Base-by-base conservation (phyloP, 495 filamentous ascomycete genomes). In the Choiromyces venosus region DNA sequence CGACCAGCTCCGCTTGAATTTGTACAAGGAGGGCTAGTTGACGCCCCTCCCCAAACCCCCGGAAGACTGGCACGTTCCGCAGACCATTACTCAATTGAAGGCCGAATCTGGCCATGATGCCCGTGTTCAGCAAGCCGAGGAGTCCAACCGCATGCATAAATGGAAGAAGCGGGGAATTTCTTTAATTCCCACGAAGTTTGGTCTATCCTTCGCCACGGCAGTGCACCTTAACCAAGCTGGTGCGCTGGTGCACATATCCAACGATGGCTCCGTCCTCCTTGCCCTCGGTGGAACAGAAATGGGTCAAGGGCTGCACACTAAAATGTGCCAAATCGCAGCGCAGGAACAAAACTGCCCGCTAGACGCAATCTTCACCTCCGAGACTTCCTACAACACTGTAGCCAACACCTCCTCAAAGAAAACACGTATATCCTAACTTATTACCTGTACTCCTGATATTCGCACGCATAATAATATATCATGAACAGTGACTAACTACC, bases 131-230 rank as follows among this genome's bases (percentile, higher is more conserved):
- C 75, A 76, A 6, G 77, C 84, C 5, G 80, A 79, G 14, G 74
- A 81, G 9, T 84, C 82, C 65, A 84, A 84, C 66, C 65, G 38
- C 8, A 72, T 71, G 3, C 83, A 84, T 67, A 83, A 77, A 37
- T 84, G 82, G 82, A 82, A 82, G 71, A 84, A 84, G 56, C 80
- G 83, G 8, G 83, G 83, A 21, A 84, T 84, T 46, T 80, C 76
- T 44, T 75, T 84, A 66, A 72, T 84, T 36, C 83, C 83, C 7
- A 83, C 83, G 9, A 84, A 84, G 52, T 84, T 84, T 69, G 83
- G 83, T 21, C 68, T 84, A 9, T 83, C 81, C 35, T 84, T 84
- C 69, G 83, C 82, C 5, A 84, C 83, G 33, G 83, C 83, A 16
- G 65, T 83, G 21, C 83, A 84, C 71, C 75, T 84, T 0, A 84